Evolutionary conservation across 129 eudicot species (phyloP).

Genomic region (Rutidosis leptorrhynchoides): DNA sequence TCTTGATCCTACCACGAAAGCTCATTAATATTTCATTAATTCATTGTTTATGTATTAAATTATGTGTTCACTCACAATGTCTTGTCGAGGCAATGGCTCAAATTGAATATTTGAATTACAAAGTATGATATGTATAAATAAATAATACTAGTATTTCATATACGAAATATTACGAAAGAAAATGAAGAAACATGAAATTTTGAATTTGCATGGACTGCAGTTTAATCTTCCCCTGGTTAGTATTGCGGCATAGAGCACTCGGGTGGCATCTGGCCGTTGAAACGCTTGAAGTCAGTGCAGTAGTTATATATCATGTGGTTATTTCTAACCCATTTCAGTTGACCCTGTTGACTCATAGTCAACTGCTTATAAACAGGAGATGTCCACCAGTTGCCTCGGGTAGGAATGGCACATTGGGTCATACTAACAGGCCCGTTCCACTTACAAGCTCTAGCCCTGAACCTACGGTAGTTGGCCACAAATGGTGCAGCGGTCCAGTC

Average conservation of each 20-base stretch:
- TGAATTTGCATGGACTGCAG: neutral
- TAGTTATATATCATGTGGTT: constrained; percentile 58
- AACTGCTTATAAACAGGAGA: constrained; percentile 36
- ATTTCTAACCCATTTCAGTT: constrained; percentile 44
- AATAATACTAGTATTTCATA: neutral
- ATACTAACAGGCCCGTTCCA: constrained; percentile 44
- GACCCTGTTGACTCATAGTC: constrained; percentile 32
- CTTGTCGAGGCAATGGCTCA: no score
- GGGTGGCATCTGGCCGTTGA: constrained; percentile 44
- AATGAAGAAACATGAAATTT: neutral
- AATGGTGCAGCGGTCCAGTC: constrained; percentile 65
- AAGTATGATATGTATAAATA: no score
- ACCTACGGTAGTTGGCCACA: constrained; percentile 41
- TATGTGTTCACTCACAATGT: no score
- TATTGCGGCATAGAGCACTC: constrained; percentile 51
- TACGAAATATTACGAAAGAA: neutral
- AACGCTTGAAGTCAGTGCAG: constrained; percentile 42
- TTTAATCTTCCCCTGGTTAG: neutral
- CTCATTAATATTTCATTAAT: no score
- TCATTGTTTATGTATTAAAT: no score
- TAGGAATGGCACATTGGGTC: constrained; percentile 29
- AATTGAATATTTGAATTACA: no score
- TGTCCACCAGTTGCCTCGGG: constrained; percentile 49
- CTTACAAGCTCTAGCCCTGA: constrained; percentile 50
- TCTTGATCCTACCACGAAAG: no score